Base-by-base conservation (phyloP, 1,284 basidiomycete species). In the Coniferiporia weirii region DNA sequence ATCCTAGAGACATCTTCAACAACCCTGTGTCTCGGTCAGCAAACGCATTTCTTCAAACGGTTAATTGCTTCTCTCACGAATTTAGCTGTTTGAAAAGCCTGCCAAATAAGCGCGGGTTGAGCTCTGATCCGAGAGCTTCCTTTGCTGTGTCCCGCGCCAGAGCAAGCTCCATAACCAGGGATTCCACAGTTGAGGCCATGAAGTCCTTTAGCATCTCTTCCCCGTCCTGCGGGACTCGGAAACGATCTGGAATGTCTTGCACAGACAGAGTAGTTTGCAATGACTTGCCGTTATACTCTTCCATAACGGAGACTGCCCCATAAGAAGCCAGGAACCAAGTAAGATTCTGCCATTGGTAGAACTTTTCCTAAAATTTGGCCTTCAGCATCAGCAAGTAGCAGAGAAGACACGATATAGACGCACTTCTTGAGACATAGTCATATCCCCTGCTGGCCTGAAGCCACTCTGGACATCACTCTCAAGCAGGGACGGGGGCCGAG, bases 271-370 rank as follows among this genome's bases (percentile, higher is more conserved):
- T 71, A 12, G 78, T 69, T 7, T 79, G 73, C 8, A 93, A 72
- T 20, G 78, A 73, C 10, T 71, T 68, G 44, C 77, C 68, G 56
- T 83, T 76, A 54, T 78, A 75, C 32, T 75, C 72, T 19, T 84
- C 83, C 51, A 76, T 75, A 12, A 83, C 72, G 63, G 87, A 91
- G 4, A 84, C 78, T 1, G 87, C 85, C 43, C 89, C 86, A 27
- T 90, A 82, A 1, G 91, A 83, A 15, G 90, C 84, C 46, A 96
- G 73, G 71, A 91, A 92, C 32, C 93, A 76, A 0, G 91, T 88
- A 20, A 93, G 76, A 70, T 96, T 94, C 68, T 93, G 89, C 94
- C 94, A 97, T 65, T 93, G 85, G 45, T 80, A 81, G 46, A 85
- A 82, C 62, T 86, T 81, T 17, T 93, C 91, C 85, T 91, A 66